Base-by-base conservation (phyloP, 257 asterid genomes). In the Nicotiana noctiflora region DNA sequence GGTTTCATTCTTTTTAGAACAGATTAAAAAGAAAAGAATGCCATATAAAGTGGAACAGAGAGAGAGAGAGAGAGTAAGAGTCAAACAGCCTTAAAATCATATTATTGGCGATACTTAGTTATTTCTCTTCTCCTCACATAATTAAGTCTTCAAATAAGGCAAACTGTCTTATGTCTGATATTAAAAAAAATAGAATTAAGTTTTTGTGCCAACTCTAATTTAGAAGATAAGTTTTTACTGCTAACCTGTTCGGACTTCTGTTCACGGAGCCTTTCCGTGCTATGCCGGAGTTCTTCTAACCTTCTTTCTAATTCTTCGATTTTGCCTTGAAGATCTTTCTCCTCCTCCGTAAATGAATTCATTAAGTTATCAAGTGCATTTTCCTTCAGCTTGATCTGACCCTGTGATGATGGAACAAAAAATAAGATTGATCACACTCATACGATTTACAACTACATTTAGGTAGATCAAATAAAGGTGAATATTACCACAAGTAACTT, bases 401-500 rank as follows among this genome's bases (percentile, higher is more conserved):
- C 90, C 98, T 94, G 87, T 82, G 61, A 49, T 46, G 40, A 14
- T 21, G 44, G 23, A 49, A 74, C 23, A 9, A 74, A 46, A 14
- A 46, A 14, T 74, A 13, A 46, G 40, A 21, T 21, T 14, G 77
- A 68, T 12, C 34, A 19, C 46, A 40, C 19, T 70, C 34, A 29
- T n/a, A 21, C 19, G 3, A 70, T 19, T 40, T 70, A 70, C 34
- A 44, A 46, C 78, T 2, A 46, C 15, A 72, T 72, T 72, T 72
- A 72, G 40, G 61, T 23, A 49, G 44, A 72, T 49, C 21, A 74
- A 74, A 8, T 60, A 18, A 11, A 76, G 63, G 27, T 80, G 82
- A 85, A 49, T 78, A 83, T 89, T 87, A 96, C 99, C 98, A 94
- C 97, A 11, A 96, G 95, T 86, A 88, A 68, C 87, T 86, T 87